Evolutionary conservation across 371 early-diverging fungal species (phyloP), one percentile per base, ranked within the genome.

Genomic region (Actinomucor elegans): DNA sequence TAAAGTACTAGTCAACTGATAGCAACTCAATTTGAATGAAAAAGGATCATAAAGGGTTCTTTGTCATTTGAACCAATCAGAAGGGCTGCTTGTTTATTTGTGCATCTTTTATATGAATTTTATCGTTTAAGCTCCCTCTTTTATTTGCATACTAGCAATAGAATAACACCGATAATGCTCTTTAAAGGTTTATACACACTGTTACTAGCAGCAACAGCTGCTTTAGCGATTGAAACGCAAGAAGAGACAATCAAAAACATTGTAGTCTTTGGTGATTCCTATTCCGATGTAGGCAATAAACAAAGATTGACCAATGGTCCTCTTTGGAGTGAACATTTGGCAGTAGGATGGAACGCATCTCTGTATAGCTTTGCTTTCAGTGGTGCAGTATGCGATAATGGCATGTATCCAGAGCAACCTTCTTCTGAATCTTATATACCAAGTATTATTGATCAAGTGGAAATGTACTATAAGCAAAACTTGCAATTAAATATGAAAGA

Each of bases 201-300:
- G n/a, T n/a, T 35, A 8, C 31, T 20, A 18, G 28, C 15, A 45
- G 18, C 7, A 52, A 40, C 27, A 41, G 33, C 8, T 20, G 17
- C n/a, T 11, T 18, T 34, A 18, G 32, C 40, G n/a, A 14, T n/a
- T n/a, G n/a, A n/a, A n/a, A n/a, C n/a, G n/a, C n/a, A 18, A 44
- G 50, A 33, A 17, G 52, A 61, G 27, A 9, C 26, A 9, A 48
- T 65, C 6, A 73, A 73, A 10, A 65, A 73, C 41, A 42, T 77
- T 11, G 72, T 77, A 23, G 72, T 77, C 1, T 73, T 77, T 66
- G 77, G 77, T 21, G 77, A 77, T 49, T 73, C 74, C 1, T 77
- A 77, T 45, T 73, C 77, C 17, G 73, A 77, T 49, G 53, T 48
- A 14, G 77, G 77, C 10, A 77, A 71, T 34, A 42, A 55, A 20